Percentiles rank a stretch among this genome's conserved stretches.
phyloP scores from a whole-genome alignment of 2,329 filamentous ascomycete species.

The Drechslera avenae region DNA sequence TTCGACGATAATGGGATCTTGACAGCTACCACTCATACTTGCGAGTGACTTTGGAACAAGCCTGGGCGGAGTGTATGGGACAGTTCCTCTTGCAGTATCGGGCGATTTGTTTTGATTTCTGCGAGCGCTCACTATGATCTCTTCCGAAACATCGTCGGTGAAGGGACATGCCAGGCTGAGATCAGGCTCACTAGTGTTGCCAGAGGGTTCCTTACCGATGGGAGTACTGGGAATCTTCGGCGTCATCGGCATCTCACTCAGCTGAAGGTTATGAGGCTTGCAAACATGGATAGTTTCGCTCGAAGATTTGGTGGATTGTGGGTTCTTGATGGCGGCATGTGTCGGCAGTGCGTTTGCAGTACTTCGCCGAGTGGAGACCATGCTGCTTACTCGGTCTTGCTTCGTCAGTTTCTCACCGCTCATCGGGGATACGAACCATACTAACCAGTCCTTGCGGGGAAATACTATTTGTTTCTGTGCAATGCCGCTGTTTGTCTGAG shows the following conservation, averaged over 20 bases:
- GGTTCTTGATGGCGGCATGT: neutral
- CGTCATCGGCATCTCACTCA: neutral
- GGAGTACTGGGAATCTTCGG: neutral
- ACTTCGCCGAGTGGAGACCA: constrained; percentile 19
- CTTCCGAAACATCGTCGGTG: neutral
- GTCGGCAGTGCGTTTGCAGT: constrained; percentile 6
- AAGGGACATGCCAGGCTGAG: constrained; percentile 20
- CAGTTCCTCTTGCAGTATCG: neutral
- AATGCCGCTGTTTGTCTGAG: neutral
- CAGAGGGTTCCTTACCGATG: neutral
- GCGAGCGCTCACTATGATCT: neutral
- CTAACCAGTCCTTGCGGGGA: no score
- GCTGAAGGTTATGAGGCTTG: neutral
- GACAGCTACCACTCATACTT: constrained; percentile 18
- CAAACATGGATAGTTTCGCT: constrained; percentile 2
- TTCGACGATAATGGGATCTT: constrained; percentile 34
- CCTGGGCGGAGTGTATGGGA: constrained; percentile 1
- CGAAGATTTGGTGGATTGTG: neutral
- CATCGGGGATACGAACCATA: neutral
- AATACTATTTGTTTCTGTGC: neutral
- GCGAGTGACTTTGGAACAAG: neutral
- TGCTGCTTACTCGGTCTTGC: neutral
- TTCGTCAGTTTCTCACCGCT: neutral
- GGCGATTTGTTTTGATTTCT: neutral
- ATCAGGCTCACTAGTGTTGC: constrained; percentile 13